Conservation (phyloP, 2,329 filamentous ascomycete species). For the Trichophyton mentagrophytes region DNA sequence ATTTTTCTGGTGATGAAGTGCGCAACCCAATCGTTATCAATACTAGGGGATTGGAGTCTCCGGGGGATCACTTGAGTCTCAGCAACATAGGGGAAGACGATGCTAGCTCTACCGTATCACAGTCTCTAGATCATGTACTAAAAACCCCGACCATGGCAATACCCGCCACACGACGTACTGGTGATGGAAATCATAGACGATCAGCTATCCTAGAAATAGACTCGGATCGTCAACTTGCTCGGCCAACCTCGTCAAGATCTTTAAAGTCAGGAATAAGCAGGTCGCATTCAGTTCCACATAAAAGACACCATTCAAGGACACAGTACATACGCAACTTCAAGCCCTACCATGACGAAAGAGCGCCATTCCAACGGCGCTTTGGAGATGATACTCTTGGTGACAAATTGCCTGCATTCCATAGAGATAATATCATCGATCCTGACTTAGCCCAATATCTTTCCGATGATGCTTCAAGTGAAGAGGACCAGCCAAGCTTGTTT, state of each 20-base stretch:
- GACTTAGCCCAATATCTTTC: constrained; percentile 93
- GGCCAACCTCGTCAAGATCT: constrained; percentile 90
- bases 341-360: constrained; percentile 59
- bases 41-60: constrained; percentile 49
- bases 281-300: constrained; percentile 67
- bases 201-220: constrained; percentile 88
- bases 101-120: constrained; percentile 34
- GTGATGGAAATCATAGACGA: constrained; percentile 66
- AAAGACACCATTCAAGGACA: constrained; percentile 76
- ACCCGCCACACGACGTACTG: constrained; percentile 50
- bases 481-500: constrained; percentile 82
- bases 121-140: constrained; percentile 34
- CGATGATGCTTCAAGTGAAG: constrained; percentile 81
- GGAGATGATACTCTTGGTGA: constrained; percentile 54
- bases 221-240: constrained; percentile 58
- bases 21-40: constrained; percentile 49
- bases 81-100: constrained; percentile 35
- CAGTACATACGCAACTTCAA: constrained; percentile 69
- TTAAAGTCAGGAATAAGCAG: constrained; percentile 62
- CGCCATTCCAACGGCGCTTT: constrained; percentile 70
- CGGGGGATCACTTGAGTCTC: constrained; percentile 29
- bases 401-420: constrained; percentile 81
- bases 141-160: constrained; percentile 52
- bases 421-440: constrained; percentile 96
- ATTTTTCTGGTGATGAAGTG: constrained; percentile 62